These are phyloP conservation scores for Lecanosticta acicola DNA, from an alignment of 2,329 filamentous ascomycete species.

Conservation along the genomic window DNA sequence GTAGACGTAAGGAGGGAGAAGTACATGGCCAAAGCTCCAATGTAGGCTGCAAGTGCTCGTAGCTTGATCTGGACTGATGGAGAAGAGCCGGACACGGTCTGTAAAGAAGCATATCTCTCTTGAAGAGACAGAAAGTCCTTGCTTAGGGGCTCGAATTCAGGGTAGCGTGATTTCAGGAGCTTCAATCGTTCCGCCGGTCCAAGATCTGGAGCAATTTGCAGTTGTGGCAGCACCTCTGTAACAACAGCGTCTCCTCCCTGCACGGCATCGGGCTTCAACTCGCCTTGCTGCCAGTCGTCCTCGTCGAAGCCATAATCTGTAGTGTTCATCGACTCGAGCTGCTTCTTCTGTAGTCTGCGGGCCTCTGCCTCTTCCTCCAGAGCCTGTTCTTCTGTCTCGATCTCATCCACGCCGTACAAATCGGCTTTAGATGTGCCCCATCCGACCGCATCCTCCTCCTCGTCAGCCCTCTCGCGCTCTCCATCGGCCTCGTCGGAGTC, in stretches of 20 bases:
- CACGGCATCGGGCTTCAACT: conserved; percentile 43
- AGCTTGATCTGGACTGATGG: conserved; percentile 54
- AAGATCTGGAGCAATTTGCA: conserved; percentile 78
- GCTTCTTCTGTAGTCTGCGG: conserved; percentile 81
- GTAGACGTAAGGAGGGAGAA: conserved; percentile 88
- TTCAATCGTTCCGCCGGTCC: conserved; percentile 65
- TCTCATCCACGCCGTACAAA: conserved; percentile 83
- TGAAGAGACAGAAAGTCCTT: conserved; percentile 74
- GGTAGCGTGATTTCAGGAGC: conserved; percentile 74
- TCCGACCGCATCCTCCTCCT: conserved; percentile 56
- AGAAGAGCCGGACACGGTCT: conserved; percentile 8
- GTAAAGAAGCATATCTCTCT: conserved; percentile 20
- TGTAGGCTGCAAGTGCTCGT: conserved; percentile 76
- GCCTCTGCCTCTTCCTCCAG: conserved; percentile 90
- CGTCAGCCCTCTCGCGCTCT: conserved; percentile 30
- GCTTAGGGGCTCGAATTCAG: conserved; percentile 82
- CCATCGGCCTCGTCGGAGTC: conserved; percentile 44
- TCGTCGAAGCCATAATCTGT: conserved; percentile 93
- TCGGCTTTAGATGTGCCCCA: conserved; percentile 87
- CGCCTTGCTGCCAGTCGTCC: conserved; percentile 66
- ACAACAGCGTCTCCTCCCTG: conserved; percentile 51
- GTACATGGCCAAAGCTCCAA: conserved; percentile 85
- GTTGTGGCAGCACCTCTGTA: conserved; percentile 77
- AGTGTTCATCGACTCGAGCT: conserved; percentile 79
- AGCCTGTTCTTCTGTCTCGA: conserved; percentile 67